Percentiles rank a stretch among this genome's conserved stretches.
Conservation (phyloP, 768 basidiomycete genomes). For the Rossbeevera mucosa region DNA sequence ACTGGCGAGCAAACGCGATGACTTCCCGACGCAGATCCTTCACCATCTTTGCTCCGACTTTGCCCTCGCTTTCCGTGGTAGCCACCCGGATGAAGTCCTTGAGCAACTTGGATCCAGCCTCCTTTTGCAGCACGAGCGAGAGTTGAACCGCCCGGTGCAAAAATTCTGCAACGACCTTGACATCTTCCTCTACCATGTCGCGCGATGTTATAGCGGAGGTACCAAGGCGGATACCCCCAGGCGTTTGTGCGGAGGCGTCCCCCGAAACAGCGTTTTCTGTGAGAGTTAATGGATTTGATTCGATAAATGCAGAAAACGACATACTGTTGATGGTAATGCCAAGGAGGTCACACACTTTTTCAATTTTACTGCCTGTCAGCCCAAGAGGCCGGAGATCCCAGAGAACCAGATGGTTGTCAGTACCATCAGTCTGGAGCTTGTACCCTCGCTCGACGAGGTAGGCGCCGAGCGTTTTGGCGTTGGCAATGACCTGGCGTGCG, state of each 20-base stretch:
- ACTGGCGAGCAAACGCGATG: conserved; percentile 70
- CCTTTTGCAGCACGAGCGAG: conserved; percentile 84
- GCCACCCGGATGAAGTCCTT: conserved; percentile 93
- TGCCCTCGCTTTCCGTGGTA: conserved; percentile 60
- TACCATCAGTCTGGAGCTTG: conserved; percentile 94
- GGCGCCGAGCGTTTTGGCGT: conserved; percentile 73
- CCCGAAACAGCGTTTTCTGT: conserved; percentile 95
- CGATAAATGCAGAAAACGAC: conserved; percentile 25
- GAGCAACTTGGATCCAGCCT: conserved; percentile 89
- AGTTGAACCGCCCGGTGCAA: conserved; percentile 94
- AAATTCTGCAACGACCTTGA: conserved; percentile 84
- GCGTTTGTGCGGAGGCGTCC: conserved; percentile 91
- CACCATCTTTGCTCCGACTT: conserved; percentile 67
- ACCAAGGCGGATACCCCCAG: conserved; percentile 96
- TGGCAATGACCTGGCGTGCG: conserved; percentile 90
- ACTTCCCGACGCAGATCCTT: conserved; percentile 78
- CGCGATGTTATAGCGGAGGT: conserved; percentile 93
- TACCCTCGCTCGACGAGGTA: conserved; percentile 77
- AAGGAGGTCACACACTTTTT: conserved; percentile 95
- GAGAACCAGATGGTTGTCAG: conserved; percentile 96
- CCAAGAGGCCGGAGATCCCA: conserved; percentile 96
- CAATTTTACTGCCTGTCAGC: conserved; percentile 96
- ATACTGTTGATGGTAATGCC: conserved; percentile 95
- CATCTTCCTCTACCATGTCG: conserved; percentile 84
- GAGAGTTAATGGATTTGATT: not conserved